Percentiles rank a stretch among this genome's conserved stretches.
phyloP scores from a whole-genome alignment of 73 alveolate species.

The Paramecium caudatum region DNA sequence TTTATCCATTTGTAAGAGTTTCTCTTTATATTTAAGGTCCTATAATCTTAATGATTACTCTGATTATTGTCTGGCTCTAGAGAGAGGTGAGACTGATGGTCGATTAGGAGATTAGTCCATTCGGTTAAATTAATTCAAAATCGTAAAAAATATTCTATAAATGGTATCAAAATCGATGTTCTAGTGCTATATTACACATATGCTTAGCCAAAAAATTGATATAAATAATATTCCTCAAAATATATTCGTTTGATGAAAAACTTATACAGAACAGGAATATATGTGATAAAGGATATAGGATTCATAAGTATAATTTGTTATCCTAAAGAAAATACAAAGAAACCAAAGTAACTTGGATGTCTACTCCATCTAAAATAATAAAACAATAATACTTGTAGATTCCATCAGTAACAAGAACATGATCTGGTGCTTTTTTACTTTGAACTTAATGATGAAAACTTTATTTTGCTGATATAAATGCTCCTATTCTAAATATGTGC shows the following conservation, averaged over 20 bases:
- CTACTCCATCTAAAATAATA: constrained; percentile 72
- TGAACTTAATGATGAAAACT: constrained; percentile 87
- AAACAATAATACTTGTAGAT: constrained; percentile 73
- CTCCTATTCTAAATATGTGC: constrained; percentile 88
- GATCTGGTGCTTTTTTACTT: constrained; percentile 81
- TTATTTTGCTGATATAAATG: constrained; percentile 88
- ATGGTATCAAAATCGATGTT: constrained; percentile 87
- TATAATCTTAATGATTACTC: not conserved
- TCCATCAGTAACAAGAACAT: constrained; percentile 86
- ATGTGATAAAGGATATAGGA: constrained; percentile 85
- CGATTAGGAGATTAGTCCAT: constrained; percentile 50
- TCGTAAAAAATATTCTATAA: constrained; percentile 78
- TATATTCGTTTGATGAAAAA: constrained; percentile 86
- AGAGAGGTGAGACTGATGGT: constrained; percentile 30
- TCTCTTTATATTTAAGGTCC: constrained; percentile 20
- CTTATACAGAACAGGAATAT: constrained; percentile 80
- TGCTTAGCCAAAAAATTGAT: constrained; percentile 85
- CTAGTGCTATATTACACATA: constrained; percentile 81
- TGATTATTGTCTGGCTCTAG: not conserved
- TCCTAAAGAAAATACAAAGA: constrained; percentile 91
- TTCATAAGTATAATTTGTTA: constrained; percentile 84
- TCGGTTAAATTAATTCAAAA: constrained; percentile 36
- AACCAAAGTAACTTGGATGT: constrained; percentile 96
- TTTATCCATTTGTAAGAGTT: constrained; percentile 22
- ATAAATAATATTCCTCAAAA: constrained; percentile 86